Evolutionary conservation across 805 yeast species (phyloP).

Genomic region (Candida ovalis): DNA sequence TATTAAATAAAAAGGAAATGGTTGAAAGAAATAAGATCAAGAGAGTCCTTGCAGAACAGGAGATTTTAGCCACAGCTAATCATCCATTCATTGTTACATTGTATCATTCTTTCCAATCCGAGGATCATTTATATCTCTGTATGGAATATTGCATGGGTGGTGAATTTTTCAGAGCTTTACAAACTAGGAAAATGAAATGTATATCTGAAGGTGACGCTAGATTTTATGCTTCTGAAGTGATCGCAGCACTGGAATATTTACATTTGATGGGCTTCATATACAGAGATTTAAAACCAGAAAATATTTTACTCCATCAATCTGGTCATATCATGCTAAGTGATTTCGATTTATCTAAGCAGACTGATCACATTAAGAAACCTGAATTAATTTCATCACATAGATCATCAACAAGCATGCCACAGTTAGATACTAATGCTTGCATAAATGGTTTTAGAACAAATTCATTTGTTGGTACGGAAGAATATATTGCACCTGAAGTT

Average conservation of each 20-base stretch:
- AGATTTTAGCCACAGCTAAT: conserved; percentile 88
- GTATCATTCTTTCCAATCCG: conserved; percentile 94
- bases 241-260: conserved; percentile 92
- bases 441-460: conserved; percentile 95
- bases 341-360: conserved; percentile 90
- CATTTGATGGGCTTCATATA: conserved; percentile 97
- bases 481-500: conserved; percentile 97
- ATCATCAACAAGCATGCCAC: conserved; percentile 43
- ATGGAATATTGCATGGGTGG: conserved; percentile 99
- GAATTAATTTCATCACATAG: conserved; percentile 44
- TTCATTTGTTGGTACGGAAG: conserved; percentile 98
- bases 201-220: conserved; percentile 84
- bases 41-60: conserved; percentile 94
- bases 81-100: conserved; percentile 97
- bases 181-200: conserved; percentile 82
- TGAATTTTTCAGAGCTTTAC: conserved; percentile 93
- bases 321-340: conserved; percentile 98
- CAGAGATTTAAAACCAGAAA: conserved; percentile 95
- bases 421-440: conserved; percentile 89
- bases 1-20: conserved; percentile 88
- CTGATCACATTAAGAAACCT: conserved; percentile 74
- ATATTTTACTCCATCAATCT: conserved; percentile 87
- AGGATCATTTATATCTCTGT: conserved; percentile 84
- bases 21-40: conserved; percentile 91
- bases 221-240: conserved; percentile 94